phyloP scores from a whole-genome alignment of 257 asterid species.

The Agastache rugosa region DNA sequence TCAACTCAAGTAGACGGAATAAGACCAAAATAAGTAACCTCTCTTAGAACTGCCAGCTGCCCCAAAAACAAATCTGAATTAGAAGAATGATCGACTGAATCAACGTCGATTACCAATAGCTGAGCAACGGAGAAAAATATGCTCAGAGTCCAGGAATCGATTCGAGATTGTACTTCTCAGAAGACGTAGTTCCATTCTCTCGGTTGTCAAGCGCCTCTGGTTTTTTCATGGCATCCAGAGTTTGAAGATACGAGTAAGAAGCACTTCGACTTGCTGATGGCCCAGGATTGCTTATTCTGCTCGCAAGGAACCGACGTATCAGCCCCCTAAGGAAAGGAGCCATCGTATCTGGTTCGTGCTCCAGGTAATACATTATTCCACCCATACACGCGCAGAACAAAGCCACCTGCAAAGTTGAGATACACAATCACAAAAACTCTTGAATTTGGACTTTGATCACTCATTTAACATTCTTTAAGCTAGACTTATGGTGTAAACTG shows the following conservation, averaged over 20 bases:
- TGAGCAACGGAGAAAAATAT: conserved; percentile 47
- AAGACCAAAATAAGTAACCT: conserved; percentile 20
- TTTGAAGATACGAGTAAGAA: conserved; percentile 76
- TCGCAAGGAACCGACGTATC: conserved; percentile 96
- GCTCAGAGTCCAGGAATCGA: conserved; percentile 97
- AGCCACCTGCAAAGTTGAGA: conserved; percentile 66
- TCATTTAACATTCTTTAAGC: conserved; percentile 4
- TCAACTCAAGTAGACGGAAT: conserved; percentile 13
- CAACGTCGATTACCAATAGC: conserved; percentile 28
- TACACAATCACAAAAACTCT: not conserved
- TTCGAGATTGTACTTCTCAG: conserved; percentile 87
- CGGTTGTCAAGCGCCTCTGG: conserved; percentile 58
- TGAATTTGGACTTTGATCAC: conserved; percentile 16
- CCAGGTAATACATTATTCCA: conserved; percentile 96
- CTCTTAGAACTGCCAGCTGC: conserved; percentile 19
- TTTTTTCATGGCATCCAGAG: conserved; percentile 78
- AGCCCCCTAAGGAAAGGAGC: conserved; percentile 91
- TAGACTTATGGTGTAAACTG: not conserved
- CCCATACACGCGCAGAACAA: conserved; percentile 97
- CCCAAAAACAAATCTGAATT: conserved; percentile 33
- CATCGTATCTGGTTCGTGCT: conserved; percentile 98
- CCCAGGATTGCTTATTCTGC: conserved; percentile 89
- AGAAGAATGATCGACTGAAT: conserved; percentile 26
- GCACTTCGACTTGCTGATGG: conserved; percentile 70
- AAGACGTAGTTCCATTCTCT: conserved; percentile 58